Base-by-base conservation (phyloP, 1,284 basidiomycete species). In the Cystobasidium pallidum region DNA sequence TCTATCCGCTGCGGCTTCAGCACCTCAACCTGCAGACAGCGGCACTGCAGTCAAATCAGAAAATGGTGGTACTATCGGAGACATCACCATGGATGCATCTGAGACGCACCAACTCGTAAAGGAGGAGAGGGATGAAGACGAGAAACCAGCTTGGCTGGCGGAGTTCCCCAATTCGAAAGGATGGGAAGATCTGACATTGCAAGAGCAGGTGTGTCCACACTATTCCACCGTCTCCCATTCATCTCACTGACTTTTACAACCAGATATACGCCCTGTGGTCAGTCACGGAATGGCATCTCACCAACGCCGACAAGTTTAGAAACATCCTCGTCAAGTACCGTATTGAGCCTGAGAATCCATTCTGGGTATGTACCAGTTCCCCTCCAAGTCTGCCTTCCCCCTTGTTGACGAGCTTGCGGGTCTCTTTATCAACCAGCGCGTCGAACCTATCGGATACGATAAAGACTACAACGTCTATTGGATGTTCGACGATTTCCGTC, bases 381-480 rank as follows among this genome's bases (percentile, higher is more conserved):
- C 15, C 2, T 30, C 30, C 30, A n/a, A n/a, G 57, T 39, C 26
- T 26, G 3, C 7, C 39, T 28, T n/a, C n/a, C n/a, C n/a, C n/a
- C n/a, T n/a, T n/a, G n/a, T n/a, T n/a, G n/a, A n/a, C n/a, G n/a
- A n/a, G n/a, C n/a, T n/a, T n/a, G n/a, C n/a, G n/a, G n/a, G 17
- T 13, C n/a, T 39, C 54, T n/a, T 57, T 11, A 1, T 19, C 49
- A 15, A 41, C 51, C 77, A 92, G 91, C 87, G 91, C 34, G 88
- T 91, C 67, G 90, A 92, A 78, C 92, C 92, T 1, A 87, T 93
- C 75, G 92, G 93, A 8, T 91, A 89, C 78, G 92, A 95, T 78
- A 84, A 86, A 21, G 88, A 89, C 77, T 84, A 84, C 26, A 93
- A 92, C 80, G 88, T 89, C 0, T 95, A 94, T 80, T 94, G 91